phyloP scores from a whole-genome alignment of 805 yeast genomes.

The Starmerella gropengiesseri region DNA sequence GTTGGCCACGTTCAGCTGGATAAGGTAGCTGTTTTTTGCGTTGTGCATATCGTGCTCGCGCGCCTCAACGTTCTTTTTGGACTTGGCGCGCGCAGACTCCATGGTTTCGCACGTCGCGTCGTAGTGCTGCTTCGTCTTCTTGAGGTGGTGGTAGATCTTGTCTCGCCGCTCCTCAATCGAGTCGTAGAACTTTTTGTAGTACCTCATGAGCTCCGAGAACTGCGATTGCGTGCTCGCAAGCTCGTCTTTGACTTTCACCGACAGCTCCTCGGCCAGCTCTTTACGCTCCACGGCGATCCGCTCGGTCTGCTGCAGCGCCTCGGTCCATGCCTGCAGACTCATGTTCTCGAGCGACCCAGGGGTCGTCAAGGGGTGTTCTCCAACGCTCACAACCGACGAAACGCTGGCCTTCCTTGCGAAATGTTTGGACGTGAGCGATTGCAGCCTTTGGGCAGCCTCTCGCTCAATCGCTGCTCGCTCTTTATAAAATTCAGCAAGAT shows the following conservation, averaged over 20 bases:
- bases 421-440: conserved; percentile 53
- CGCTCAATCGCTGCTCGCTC: conserved; percentile 74
- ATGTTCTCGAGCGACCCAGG: conserved; percentile 94
- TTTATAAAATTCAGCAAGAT: conserved; percentile 69
- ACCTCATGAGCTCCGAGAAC: conserved; percentile 43
- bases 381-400: conserved; percentile 66
- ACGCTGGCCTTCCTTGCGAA: conserved; percentile 65
- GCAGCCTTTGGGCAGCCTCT: conserved; percentile 65
- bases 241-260: conserved; percentile 50
- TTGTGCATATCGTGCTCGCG: conserved; percentile 73
- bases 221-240: conserved; percentile 43
- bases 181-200: conserved; percentile 51
- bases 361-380: conserved; percentile 79
- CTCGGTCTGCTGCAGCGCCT: conserved; percentile 75
- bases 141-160: conserved; percentile 44
- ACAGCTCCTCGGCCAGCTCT: conserved; percentile 49
- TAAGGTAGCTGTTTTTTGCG: conserved; percentile 73
- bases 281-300: conserved; percentile 56
- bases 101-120: conserved; percentile 70
- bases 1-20: conserved; percentile 74
- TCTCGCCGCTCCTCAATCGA: conserved; percentile 41
- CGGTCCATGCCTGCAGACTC: conserved; percentile 80
- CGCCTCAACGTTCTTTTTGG: conserved; percentile 53
- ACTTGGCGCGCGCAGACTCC: conserved; percentile 68
- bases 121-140: conserved; percentile 61